phyloP scores from a whole-genome alignment of 108 stramenopile genomes.

The Stephanodiscus minutulus region DNA sequence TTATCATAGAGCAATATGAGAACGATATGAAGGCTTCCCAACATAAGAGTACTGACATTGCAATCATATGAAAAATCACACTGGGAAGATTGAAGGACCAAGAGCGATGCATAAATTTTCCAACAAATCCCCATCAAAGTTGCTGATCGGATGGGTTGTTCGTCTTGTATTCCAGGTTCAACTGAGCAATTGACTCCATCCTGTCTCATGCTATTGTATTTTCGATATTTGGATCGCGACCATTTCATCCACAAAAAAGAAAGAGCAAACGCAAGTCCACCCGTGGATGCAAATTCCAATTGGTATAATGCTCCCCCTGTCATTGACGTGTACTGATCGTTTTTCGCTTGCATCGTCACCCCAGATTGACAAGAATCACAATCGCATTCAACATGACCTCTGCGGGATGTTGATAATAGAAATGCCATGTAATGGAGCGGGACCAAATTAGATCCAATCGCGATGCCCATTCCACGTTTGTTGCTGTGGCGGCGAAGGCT shows the following conservation, averaged over 20 bases:
- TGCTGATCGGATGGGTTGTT: not conserved
- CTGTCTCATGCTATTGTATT: constrained; percentile 9
- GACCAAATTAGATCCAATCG: constrained; percentile 40
- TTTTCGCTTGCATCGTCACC: not conserved
- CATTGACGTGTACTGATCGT: not conserved
- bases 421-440: constrained; percentile 33
- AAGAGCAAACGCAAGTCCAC: constrained; percentile 28
- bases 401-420: constrained; percentile 1
- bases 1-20: constrained; percentile 14
- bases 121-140: constrained; percentile 21
- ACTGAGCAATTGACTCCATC: not conserved
- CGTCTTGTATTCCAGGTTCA: not conserved
- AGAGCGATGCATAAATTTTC: constrained; percentile 22
- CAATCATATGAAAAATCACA: not conserved
- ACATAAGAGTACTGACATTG: not conserved
- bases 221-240: constrained; percentile 6
- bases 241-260: constrained; percentile 26
- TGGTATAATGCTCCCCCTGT: not conserved
- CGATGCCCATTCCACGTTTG: constrained; percentile 27
- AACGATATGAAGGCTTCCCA: constrained; percentile 18
- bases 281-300: constrained; percentile 27
- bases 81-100: not conserved
- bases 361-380: not conserved
- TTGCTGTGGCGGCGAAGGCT: not conserved
- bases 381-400: not conserved